These are phyloP conservation scores for Blastobotrys ciferrii DNA, from an alignment of 1,139 yeast genomes.

Conservation along the genomic window DNA sequence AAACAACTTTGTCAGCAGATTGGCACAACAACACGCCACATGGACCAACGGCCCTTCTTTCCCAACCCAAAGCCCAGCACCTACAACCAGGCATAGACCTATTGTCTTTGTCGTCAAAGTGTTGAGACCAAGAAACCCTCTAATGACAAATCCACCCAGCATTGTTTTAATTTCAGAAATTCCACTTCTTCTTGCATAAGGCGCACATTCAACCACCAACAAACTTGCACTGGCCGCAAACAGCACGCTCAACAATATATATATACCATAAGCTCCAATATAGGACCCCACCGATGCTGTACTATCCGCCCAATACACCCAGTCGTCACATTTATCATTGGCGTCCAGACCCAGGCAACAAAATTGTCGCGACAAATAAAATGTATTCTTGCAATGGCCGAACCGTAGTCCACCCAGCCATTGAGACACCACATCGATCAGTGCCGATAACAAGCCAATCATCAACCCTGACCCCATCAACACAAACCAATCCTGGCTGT, in stretches of 20 bases:
- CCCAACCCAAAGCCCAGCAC: constrained; percentile 88
- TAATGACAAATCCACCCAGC: constrained; percentile 56
- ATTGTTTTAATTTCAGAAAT: constrained; percentile 66
- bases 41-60: constrained; percentile 94
- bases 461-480: constrained; percentile 54
- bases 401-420: constrained; percentile 62
- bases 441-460: constrained; percentile 59
- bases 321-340: constrained; percentile 37
- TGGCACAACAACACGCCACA: constrained; percentile 69
- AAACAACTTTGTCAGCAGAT: constrained; percentile 40
- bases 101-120: constrained; percentile 51
- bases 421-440: constrained; percentile 58
- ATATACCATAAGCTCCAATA: constrained; percentile 28
- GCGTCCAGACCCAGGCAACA: constrained; percentile 41
- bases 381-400: constrained; percentile 45
- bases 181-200: constrained; percentile 59
- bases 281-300: constrained; percentile 21
- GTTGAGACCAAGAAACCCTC: constrained; percentile 47
- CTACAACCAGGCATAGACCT: constrained; percentile 63
- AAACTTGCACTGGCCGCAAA: constrained; percentile 38
- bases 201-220: constrained; percentile 40
- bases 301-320: constrained; percentile 46
- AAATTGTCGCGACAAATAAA: constrained; percentile 38
- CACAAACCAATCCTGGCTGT: constrained; percentile 50
- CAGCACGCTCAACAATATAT: constrained; percentile 36